Evolutionary conservation across 1,139 yeast species (phyloP), one percentile per base, ranked within the genome.

Genomic region (Saccharomyces hybrid): DNA sequence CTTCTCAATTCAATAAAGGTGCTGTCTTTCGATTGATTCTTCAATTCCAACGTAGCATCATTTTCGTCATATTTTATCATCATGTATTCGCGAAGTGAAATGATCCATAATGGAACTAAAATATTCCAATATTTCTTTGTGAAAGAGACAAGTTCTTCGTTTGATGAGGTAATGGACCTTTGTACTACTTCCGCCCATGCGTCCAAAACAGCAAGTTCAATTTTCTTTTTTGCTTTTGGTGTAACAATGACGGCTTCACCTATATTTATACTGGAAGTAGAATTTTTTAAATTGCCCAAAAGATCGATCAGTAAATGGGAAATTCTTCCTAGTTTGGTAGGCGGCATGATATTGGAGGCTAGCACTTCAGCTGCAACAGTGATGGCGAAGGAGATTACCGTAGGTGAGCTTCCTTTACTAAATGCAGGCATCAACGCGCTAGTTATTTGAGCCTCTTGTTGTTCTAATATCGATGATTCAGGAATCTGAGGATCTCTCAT

Each of bases 391-490:
- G 88, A 82, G 3, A 95, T 90, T 0, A 89, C 80, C 49, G 80
- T 80, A 0, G 95, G 81, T 27, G 86, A 84, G 54, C 90, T 84
- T 28, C 84, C 90, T 2, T 79, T 75, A 47, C 80, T 79, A 71
- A 93, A 93, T 14, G 96, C 89, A 0, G 98, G 97, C 50, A 90
- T 80, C 57, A 93, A 76, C 0, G 98, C 96, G 58, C 96, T 85
- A 11, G 89, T 86, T 16, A 93, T 87, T 63, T 90, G 97, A 0
- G 98, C 98, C 65, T 93, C 97, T 63, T 88, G 96, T 69, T 90
- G 97, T 62, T 88, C 96, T 55, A 93, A 74, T 11, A 90, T 76
- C 0, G 95, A 82, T 9, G 80, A 80, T 1, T 84, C 83, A 0
- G 88, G 84, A 62, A 84, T 86, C 49, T 86, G 79, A 0, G 95